Evolutionary conservation across 179 eudicot species (phyloP), one percentile per base, ranked within the genome.

Genomic region (Sideroxylon spinosum): DNA sequence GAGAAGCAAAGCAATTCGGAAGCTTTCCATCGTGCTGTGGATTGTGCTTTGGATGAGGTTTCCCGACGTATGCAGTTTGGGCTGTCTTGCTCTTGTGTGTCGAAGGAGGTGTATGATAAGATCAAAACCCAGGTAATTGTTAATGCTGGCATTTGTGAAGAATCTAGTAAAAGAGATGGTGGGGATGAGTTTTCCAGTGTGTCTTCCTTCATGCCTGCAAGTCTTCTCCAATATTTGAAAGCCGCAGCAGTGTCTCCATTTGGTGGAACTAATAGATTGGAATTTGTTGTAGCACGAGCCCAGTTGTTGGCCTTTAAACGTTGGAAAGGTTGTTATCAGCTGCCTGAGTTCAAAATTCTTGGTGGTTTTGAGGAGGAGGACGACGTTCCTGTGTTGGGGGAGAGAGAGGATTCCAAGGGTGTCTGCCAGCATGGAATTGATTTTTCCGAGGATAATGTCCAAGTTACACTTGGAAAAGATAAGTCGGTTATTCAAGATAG

Each of bases 61-160:
- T 84, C 91, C 4, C 86, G 98, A 82, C 84, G 98, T 73, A 85
- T 87, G 80, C 92, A 91, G 83, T 77, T 86, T 76, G 98, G 97
- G 53, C 85, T 95, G 71, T 86, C 95, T 16, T 95, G 98, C 78
- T 82, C 88, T 71, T 95, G 98, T 78, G 78, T 88, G 80, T 81
- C 93, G 25, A 79, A 86, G 69, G 95, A 87, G 62, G 80, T 79
- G 48, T 81, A 68, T 79, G 86, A 80, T 63, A 85, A 81, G 84
- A 82, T 91, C 65, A 86, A 87, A 78, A 83, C 78, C 37, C 97
- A 93, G 79, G 79, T 75, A 53, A 78, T 91, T 82, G 90, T 84
- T 76, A 93, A 90, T 78, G 82, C 90, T 70, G 98, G 98, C 68
- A 86, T 95, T 23, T 71, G 75, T 17, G 79, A 85, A 78, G 88